Percentiles rank a stretch among this genome's conserved stretches.
Evolutionary conservation across 1,139 yeast species (phyloP).

Genomic region (Candida pseudoviswanathii): DNA sequence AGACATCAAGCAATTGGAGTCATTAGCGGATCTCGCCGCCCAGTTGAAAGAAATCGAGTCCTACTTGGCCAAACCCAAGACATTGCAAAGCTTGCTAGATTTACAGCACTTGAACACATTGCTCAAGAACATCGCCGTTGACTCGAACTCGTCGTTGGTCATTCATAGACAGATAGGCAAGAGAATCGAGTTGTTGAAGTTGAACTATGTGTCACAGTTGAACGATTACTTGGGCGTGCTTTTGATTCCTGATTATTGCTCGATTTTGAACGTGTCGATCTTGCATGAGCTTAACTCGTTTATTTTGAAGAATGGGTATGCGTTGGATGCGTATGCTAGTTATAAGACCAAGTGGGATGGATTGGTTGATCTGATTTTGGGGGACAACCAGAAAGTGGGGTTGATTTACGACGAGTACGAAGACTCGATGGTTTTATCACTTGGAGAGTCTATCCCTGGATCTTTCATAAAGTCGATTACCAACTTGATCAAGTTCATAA

Average conservation of each 20-base stretch:
- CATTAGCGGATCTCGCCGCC: conserved; percentile 25
- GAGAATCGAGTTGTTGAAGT: conserved; percentile 10
- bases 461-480: conserved; percentile 23
- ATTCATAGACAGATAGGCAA: conserved; percentile 15
- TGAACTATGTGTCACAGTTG: conserved; percentile 18
- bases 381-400: conserved; percentile 13
- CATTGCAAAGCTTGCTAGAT: conserved; percentile 15
- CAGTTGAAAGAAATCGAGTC: conserved; percentile 24
- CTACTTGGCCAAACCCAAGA: conserved; percentile 15
- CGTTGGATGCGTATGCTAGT: conserved; percentile 10
- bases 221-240: conserved; percentile 21
- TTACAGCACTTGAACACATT: conserved; percentile 17
- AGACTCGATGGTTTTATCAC: conserved; percentile 4
- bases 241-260: conserved; percentile 25
- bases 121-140: conserved; percentile 9
- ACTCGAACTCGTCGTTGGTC: conserved; percentile 8
- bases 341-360: conserved; percentile 17
- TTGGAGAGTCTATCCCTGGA: neutral
- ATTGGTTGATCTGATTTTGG: conserved; percentile 13
- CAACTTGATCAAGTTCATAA: conserved; percentile 33
- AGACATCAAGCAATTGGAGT: conserved; percentile 22
- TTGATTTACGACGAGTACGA: conserved; percentile 16
- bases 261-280: conserved; percentile 18
- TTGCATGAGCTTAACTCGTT: conserved; percentile 17
- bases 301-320: conserved; percentile 15